Base-by-base conservation (phyloP, 208 protist species). In the Phytomonas serpens region DNA sequence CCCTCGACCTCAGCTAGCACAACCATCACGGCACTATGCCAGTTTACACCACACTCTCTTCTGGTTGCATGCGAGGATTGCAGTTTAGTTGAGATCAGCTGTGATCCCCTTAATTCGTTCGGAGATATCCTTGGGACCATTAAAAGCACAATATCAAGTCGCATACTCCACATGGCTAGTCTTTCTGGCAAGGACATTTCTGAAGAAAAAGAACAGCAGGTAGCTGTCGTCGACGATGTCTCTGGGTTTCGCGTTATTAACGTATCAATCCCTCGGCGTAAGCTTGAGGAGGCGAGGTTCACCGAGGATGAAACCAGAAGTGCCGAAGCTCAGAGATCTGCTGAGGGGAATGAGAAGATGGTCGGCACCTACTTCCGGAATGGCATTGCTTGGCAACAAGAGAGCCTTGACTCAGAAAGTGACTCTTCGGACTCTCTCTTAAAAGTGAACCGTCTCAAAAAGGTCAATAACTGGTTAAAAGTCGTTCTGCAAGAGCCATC, bases 401-500 rank as follows among this genome's bases (percentile, higher is more conserved):
- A 33, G 13, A 38, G 7, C 62, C 5, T 29, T 33, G 62, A 5
- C 1, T n/a, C 62, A 19, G 62, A 33, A 38, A n/a, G 14, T 27
- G 62, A 66, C 32, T 7, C 1, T 23, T 33, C 1, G 62, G 33
- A 19, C 27, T 10, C 5, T 27, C 32, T 38, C 23, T 6, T 29
- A 27, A 38, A 38, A 2, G 51, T 13, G 3, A 16, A 33, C 7
- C 74, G 67, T 19, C 27, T 38, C 27, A 51, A 32, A 62, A 32
- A 81, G 51, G 76, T 80, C 13, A 72, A 80, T 67, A 69, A 67
- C 14, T 95, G 88, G 86, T 67, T 95, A 34, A 66, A 13, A 19
- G 79, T 83, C 61, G 85, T 95, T 32, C 80, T 95, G 3, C 78
- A 80, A 5, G 87, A 92, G 57, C 78, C 90, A 27, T 77, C 87